Conservation (phyloP, 2,329 filamentous ascomycete species). For the Alternaria longipes region DNA sequence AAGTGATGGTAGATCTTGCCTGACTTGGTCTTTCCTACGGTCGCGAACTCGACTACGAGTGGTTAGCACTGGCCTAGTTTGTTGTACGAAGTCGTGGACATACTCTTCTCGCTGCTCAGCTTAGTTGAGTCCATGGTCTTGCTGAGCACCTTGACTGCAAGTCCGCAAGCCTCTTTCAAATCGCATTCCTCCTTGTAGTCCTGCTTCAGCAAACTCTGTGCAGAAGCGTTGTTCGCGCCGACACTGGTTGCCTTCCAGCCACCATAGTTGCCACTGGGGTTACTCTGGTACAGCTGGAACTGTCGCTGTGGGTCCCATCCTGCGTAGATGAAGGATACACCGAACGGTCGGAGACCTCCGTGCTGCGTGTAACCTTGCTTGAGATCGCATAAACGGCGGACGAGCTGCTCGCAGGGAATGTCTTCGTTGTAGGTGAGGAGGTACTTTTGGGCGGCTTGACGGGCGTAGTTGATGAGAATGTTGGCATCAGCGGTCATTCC, state of each 20-base stretch:
- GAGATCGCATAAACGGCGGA: conserved; percentile 93
- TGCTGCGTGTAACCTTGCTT: conserved; percentile 99
- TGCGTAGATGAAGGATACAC: conserved; percentile 99
- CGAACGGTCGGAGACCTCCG: conserved; percentile 96
- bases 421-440: conserved; percentile 99
- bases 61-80: conserved; percentile 32
- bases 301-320: conserved; percentile 95
- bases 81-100: conserved; percentile 51
- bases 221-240: conserved; percentile 97
- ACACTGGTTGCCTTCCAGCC: conserved; percentile 99
- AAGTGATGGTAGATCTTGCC: conserved; percentile 98
- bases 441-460: conserved; percentile 95
- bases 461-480: conserved; percentile 99
- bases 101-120: conserved; percentile 98
- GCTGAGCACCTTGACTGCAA: conserved; percentile 98
- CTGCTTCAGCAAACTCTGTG: conserved; percentile 96
- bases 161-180: conserved; percentile 92
- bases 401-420: conserved; percentile 98
- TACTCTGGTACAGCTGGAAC: conserved; percentile 99
- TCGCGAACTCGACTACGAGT: conserved; percentile 89
- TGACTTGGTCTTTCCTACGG: conserved; percentile 92
- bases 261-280: conserved; percentile 97
- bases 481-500: conserved; percentile 99
- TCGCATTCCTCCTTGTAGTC: conserved; percentile 99
- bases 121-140: conserved; percentile 99